Conservation (phyloP, 2,329 filamentous ascomycete species). For the Trichoderma sp. region DNA sequence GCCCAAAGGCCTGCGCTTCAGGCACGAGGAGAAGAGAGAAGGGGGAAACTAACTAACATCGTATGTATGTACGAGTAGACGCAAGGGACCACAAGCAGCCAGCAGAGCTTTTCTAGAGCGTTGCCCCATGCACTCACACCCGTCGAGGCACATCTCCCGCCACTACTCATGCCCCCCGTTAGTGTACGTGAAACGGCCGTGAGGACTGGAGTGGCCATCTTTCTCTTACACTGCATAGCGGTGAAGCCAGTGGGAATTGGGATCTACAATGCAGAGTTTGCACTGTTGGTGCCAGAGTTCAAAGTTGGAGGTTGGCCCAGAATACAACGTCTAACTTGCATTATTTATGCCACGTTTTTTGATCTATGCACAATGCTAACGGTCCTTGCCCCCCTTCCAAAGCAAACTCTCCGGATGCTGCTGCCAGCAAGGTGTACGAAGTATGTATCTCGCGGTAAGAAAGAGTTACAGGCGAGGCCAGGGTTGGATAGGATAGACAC, state of each 20-base stretch:
- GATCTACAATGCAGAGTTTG: conserved; percentile 14
- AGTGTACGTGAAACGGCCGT: background rate
- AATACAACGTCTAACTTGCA: conserved; percentile 14
- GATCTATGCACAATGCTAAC: background rate
- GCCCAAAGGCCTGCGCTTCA: background rate
- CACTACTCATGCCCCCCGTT: background rate
- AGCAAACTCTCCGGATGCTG: background rate
- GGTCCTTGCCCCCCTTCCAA: background rate
- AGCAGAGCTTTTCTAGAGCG: conserved; percentile 1
- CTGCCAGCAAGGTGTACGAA: background rate
- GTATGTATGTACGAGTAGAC: background rate
- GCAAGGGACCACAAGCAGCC: background rate
- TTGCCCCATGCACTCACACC: background rate
- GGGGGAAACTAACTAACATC: background rate
- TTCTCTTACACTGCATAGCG: background rate
- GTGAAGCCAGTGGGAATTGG: background rate
- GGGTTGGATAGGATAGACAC: background rate
- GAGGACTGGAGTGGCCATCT: background rate
- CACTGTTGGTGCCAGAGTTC: conserved; percentile 5
- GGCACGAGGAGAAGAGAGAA: background rate
- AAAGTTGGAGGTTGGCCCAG: background rate
- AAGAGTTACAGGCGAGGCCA: background rate
- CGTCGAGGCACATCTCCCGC: background rate
- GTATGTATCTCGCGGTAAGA: background rate
- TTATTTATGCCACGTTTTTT: conserved; percentile 2